Evolutionary conservation across 352 stramenopile genomes (phyloP), one percentile per base, ranked within the genome.

Genomic region (Pythium vanterpoolii): DNA sequence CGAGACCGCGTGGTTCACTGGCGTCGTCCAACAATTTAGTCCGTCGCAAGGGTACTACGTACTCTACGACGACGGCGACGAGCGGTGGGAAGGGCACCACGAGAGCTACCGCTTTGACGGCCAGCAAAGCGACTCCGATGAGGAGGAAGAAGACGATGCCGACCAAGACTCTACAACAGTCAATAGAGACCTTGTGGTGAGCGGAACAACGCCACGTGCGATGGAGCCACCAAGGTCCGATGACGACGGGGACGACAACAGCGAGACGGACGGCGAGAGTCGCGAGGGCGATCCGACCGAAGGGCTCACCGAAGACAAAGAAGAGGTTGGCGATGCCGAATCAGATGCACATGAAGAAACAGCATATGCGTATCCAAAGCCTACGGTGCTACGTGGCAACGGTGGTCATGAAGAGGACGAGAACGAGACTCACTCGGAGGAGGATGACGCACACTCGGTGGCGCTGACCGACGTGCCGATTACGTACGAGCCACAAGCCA

Each of bases 31-130:
- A 19, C 68, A 76, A 3, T 76, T 66, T 4, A 68, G 85, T 18
- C 56, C 60, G 1, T 42, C 10, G 5, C 67, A 86, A 45, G 80
- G 82, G 23, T 81, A 72, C 48, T 94, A 74, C 26, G 76, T 94
- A 27, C 54, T 88, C 10, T 93, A 94, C 44, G 85, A 94, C 58
- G 85, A 93, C 44, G 83, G 85, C 13, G 85, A 94, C 59, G 77
- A 91, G 68, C 76, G 78, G 24, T 94, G 85, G 85, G 80, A 92
- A 69, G 52, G 60, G 0, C 33, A 58, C 0, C 43, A 38, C 3
- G 60, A 77, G 49, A 69, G 65, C 30, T 76, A 87, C 39, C 49
- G 69, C 8, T 69, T 90, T 18, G 72, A 76, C 42, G 70, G 56
- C 7, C 26, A 60, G 11, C 30, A 53, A 3, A 51, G 10, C 10